These are phyloP conservation scores for Aureoboletus auriporus DNA, from an alignment of 768 basidiomycete genomes.

Conservation along the genomic window DNA sequence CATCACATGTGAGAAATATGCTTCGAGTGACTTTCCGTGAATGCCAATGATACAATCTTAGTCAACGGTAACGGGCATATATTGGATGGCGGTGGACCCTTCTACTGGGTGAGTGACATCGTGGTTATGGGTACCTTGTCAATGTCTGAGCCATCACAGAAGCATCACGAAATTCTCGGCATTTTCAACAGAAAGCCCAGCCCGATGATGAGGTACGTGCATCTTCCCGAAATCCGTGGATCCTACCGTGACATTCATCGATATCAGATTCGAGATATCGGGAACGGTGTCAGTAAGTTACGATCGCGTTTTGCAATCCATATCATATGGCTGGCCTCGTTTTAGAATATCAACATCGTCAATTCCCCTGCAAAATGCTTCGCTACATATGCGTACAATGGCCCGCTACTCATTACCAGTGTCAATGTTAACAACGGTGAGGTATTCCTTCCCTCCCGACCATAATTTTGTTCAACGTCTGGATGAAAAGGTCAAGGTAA, in stretches of 20 bases:
- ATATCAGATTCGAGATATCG: constrained; percentile 35
- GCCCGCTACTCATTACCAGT: constrained; percentile 28
- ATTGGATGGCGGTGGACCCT: constrained; percentile 42
- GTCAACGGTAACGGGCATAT: constrained; percentile 39
- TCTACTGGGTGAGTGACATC: constrained; percentile 35
- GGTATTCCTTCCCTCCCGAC: constrained; percentile 9
- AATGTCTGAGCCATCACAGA: constrained; percentile 14
- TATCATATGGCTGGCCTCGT: neutral
- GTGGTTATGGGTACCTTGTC: neutral
- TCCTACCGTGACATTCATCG: neutral
- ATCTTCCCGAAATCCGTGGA: neutral
- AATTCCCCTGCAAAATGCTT: constrained; percentile 39
- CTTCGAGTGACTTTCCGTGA: too few relatives aligned
- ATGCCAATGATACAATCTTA: constrained; percentile 1
- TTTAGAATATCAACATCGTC: constrained; percentile 33
- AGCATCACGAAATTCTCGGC: constrained; percentile 17
- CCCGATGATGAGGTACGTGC: constrained; percentile 41
- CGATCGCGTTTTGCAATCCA: neutral
- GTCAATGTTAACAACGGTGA: constrained; percentile 57
- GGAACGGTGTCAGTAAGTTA: constrained; percentile 34
- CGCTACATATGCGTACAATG: too few relatives aligned
- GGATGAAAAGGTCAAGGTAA: constrained; percentile 43
- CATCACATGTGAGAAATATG: constrained; percentile 49
- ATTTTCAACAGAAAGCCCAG: constrained; percentile 21
- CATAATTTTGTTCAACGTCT: neutral